Evolutionary conservation across 192 early-diverging fungal genomes (phyloP).

Genomic region (Pecoramyces ruminantium): DNA sequence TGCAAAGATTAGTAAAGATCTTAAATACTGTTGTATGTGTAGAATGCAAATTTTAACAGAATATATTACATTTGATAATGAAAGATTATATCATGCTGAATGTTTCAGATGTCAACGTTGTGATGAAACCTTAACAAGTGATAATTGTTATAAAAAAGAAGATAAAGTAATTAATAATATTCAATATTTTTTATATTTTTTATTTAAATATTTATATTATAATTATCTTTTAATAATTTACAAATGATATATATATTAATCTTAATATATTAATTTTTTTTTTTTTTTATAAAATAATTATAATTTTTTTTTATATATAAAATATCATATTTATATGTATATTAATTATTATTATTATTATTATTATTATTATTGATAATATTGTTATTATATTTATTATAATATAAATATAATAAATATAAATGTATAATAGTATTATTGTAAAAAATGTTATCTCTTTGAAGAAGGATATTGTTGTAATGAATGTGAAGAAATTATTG

Average conservation of each 20-base stretch:
- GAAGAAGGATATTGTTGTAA: background rate
- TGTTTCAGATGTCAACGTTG: background rate
- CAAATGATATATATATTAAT: no score
- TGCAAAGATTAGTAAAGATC: background rate
- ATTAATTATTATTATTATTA: no score
- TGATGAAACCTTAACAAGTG: background rate
- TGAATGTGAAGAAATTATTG: background rate
- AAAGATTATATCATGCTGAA: background rate
- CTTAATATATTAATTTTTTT: no score
- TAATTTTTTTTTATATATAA: no score
- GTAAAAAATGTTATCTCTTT: background rate
- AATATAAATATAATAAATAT: no score
- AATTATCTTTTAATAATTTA: no score
- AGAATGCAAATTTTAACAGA: background rate
- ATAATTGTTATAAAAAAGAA: background rate
- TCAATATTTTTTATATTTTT: no score
- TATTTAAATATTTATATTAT: no score
- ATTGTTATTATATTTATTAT: no score
- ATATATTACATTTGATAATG: background rate
- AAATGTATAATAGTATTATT: background rate
- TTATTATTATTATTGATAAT: no score
- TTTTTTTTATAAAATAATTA: no score
- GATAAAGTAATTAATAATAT: background rate
- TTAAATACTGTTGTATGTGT: background rate
- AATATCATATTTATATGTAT: no score